Base-by-base conservation (phyloP, 345 rosid species). In the Aquilaria sinensis region DNA sequence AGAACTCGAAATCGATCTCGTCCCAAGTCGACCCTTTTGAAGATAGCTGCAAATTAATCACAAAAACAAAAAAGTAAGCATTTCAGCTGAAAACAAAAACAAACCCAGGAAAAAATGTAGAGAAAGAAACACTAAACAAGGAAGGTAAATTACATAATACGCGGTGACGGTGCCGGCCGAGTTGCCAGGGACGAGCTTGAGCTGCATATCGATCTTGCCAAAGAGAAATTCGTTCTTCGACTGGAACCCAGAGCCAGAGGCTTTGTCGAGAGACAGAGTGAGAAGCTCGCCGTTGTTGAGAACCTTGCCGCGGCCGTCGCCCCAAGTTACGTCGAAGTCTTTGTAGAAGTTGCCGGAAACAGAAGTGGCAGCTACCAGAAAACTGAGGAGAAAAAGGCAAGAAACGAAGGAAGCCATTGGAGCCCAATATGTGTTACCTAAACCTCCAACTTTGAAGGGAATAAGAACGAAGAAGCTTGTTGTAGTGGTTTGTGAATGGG, bases 1-100 rank as follows among this genome's bases (percentile, higher is more conserved):
- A 67, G 75, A 86, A 86, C 65, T 86, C 89, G 3, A 81, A 86
- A 67, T 83, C 89, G 49, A 86, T 83, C 72, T 83, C 92, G 57
- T 86, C 89, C 82, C 89, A 82, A 2, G 81, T 60, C 9, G 85
- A 71, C 54, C 87, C 92, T 63, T 76, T 64, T 1, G 89, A 86
- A 12, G 79, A 71, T 49, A 86, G 66, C 86, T 83, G 70, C 66
- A 59, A 12, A 51, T 10, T 1, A 3, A 61, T 37, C 43, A 37
- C 43, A 5, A 37, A 5, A 47, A 12, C 10, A 61, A 46, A 31
- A 15, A 58, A 9, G 34, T 58, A 5, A 9, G 45, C 29, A 12
- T 41, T 4, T 9, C 13, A 56, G 45, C 8, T 8, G 15, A 48
- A 12, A 3, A 66, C 8, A 3, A 57, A 23, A 1, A 10, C 16